Base-by-base conservation (phyloP, 2,329 filamentous ascomycete species). In the Raffaelea arxii region DNA sequence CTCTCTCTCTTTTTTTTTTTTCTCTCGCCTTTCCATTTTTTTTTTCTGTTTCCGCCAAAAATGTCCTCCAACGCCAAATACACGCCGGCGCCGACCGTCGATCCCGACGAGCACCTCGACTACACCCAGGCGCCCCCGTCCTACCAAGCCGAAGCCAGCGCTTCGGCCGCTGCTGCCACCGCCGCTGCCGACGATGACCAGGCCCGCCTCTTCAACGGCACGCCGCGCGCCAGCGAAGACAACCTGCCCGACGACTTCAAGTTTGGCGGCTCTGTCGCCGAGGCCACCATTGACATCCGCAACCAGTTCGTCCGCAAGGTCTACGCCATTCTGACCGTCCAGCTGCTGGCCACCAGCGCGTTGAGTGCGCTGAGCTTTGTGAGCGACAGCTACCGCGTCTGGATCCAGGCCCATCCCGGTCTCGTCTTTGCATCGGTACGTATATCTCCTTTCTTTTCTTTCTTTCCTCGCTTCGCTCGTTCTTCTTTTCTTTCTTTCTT, bases 261-360 rank as follows among this genome's bases (percentile, higher is more conserved):
- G 86, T 97, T 94, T 61, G 92, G 91, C 56, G 90, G 89, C 51
- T 88, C 84, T 18, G 90, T 97, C 49, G 84, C 90, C 55, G 92
- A 97, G 71, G 91, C 87, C 41, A 94, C 90, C 19, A 74, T 97
- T 61, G 89, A 94, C 59, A 95, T 98, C 62, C 86, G 91, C 56
- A 94, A 96, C 80, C 86, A 92, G 67, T 98, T 96, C 66, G 76
- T 95, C 58, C 84, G 90, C 67, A 97, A 97, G 74, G 92, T 98
- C 62, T 98, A 98, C 70, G 84, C 89, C 49, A 98, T 98, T 66
- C 75, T 98, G 69, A 94, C 92, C n/a, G 81, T 88, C 44, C 92
- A 98, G 65, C 81, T 98, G 46, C 72, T 97, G 60, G 80, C 84
- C 48, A 98, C 92, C 7, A 84, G 83, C 32, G 75, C 77, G 51